Evolutionary conservation across 495 filamentous ascomycete species (phyloP), one percentile per base, ranked within the genome.

Genomic region (Aspergillus sclerotioniger): DNA sequence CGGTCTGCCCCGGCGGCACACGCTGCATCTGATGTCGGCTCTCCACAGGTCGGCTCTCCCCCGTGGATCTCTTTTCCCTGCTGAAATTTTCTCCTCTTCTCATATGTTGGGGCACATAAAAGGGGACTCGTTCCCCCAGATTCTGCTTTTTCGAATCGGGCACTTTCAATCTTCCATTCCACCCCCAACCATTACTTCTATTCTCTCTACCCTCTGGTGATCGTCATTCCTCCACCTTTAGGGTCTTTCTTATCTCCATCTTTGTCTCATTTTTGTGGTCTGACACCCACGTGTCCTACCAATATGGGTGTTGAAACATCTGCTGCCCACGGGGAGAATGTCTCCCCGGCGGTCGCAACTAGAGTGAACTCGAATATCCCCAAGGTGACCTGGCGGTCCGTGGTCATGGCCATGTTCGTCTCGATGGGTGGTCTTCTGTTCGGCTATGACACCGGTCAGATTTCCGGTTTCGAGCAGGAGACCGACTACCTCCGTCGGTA

Each of bases 361-460:
- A 68, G 67, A 1, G 63, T 77, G 25, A 71, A 80, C 53, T 73
- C 73, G 4, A 72, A 75, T 0, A 64, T 80, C 15, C 75, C 71
- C 8, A 66, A 68, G 13, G 51, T 83, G 15, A 83, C 79, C 6
- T 39, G 72, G 21, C 71, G 74, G 10, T 73, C 79, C 39, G 62
- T 80, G n/a, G 53, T 75, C 47, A 82, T 84, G 79, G 78, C 74
- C 12, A 61, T 81, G 8, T 75, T 83, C 51, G 80, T 83, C 25
- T 83, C 87, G 3, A 85, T 90, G 76, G 87, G 87, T 55, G 87
- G 87, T 54, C 82, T 90, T 46, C 80, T 90, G 15, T 79, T 79
- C 56, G 76, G 76, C 29, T 79, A 77, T 50, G 76, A 79, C 60
- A 72, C 74, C 19, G 79, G 80, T 62, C 79, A 82, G 65, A 83